Base-by-base conservation (phyloP, 768 basidiomycete species). In the Lactarius hengduanensis region DNA sequence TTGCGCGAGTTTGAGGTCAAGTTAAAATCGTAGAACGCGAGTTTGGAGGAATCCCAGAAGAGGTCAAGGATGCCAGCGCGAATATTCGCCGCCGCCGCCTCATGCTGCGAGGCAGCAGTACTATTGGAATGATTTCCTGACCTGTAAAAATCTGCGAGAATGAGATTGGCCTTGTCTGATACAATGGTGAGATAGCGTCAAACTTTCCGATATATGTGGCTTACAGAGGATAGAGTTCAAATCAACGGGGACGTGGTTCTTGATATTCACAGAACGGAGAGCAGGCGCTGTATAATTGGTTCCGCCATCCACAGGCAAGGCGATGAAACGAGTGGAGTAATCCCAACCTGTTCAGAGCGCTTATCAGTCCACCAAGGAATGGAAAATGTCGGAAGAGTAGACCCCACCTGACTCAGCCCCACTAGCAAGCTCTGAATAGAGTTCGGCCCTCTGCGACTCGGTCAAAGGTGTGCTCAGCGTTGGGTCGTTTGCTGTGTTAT, bases 1-100 rank as follows among this genome's bases (percentile, higher is more conserved):
- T 86, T 88, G 61, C 89, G 85, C 16, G 83, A 73, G 59, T 88
- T 86, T 2, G 87, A 82, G 8, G 85, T 88, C 47, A 89, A 75
- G 75, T 94, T 92, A 77, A 90, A 97, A 76, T 96, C 95, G 72
- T 96, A 96, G 77, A 96, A 96, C 0, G 89, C 89, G n/a, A 93
- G 80, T 79, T 90, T 91, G 9, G 79, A 76, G 0, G 85, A 70
- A 73, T 96, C 91, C 94, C 95, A 97, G 76, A 86, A 80, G 10
- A 97, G 83, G 74, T 98, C 96, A 41, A 97, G 78, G 66, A 97
- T 85, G 0, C 87, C 94, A 26, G 77, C 80, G 64, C 85, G 84
- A 53, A 93, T 77, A 9, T 78, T 76, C 0, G 81, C 75, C 0
- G 94, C 92, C 3, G 82, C 80, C 28, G 80, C 71, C 20, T 75